Conservation (phyloP, 2,329 filamentous ascomycete genomes). For the Juglanconis sp. region DNA sequence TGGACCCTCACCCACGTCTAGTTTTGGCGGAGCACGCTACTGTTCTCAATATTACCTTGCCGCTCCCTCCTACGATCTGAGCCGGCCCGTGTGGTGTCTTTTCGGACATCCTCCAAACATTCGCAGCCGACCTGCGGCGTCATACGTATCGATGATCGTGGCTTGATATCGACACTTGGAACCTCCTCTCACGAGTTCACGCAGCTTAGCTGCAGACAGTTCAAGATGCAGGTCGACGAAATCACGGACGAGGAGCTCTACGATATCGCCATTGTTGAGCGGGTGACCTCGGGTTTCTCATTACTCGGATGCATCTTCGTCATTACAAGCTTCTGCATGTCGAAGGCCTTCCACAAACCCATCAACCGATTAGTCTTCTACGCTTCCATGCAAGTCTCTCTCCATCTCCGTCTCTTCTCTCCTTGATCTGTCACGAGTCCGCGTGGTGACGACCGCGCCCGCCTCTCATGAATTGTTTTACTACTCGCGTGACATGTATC, state of each 20-base stretch:
- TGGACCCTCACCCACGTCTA: too few species aligned
- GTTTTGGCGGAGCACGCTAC: too few species aligned
- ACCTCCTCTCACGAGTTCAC: not conserved
- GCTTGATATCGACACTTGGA: not conserved
- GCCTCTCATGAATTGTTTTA: not conserved
- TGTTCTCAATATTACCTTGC: too few species aligned
- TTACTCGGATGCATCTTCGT: slow-evolving; percentile 69
- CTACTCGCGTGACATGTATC: not conserved
- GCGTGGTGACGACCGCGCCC: not conserved
- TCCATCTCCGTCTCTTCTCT: too few species aligned
- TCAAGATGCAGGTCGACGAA: slow-evolving; percentile 9
- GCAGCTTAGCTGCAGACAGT: not conserved
- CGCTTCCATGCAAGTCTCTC: slow-evolving; percentile 56
- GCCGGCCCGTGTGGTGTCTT: too few species aligned
- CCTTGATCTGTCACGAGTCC: not conserved
- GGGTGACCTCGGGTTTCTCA: slow-evolving; percentile 68
- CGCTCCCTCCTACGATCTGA: too few species aligned
- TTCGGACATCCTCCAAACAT: too few species aligned
- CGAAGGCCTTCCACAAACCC: slow-evolving; percentile 73
- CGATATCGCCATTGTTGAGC: slow-evolving; percentile 61
- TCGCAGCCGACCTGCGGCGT: too few species aligned
- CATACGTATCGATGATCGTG: not conserved
- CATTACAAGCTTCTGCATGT: slow-evolving; percentile 66
- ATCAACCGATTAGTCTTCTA: slow-evolving; percentile 85
- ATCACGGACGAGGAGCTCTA: slow-evolving; percentile 37